Evolutionary conservation across 139 green algal genomes (phyloP).

Genomic region (Tetradesmus obliquus): DNA sequence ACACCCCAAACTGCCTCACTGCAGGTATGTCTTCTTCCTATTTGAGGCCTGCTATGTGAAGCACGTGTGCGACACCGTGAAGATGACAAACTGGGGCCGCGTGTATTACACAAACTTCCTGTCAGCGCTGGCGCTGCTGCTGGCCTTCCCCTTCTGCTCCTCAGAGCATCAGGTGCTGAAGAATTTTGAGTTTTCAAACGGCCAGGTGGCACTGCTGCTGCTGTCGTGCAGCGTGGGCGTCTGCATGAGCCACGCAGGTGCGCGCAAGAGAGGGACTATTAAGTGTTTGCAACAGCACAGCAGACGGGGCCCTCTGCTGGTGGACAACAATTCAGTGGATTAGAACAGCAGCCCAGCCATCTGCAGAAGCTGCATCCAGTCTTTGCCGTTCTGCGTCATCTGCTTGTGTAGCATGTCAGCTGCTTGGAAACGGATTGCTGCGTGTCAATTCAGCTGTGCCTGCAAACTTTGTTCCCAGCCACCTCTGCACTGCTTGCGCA

Average conservation of each 20-base stretch:
- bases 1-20: not conserved
- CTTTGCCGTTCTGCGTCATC: no score
- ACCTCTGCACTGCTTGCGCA: no score
- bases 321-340: no score
- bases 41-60: constrained; percentile 74
- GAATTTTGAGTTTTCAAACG: constrained; percentile 20
- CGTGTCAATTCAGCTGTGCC: no score
- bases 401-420: no score
- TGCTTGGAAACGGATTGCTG: no score
- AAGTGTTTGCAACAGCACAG: no score
- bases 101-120: constrained; percentile 65
- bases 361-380: no score
- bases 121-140: constrained; percentile 16
- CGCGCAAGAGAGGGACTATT: no score
- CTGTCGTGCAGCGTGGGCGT: constrained; percentile 75
- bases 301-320: no score
- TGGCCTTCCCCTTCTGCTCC: constrained; percentile 13
- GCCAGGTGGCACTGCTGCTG: constrained; percentile 47
- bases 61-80: constrained; percentile 66
- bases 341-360: no score
- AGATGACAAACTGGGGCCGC: constrained; percentile 69
- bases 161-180: constrained; percentile 39
- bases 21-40: constrained; percentile 58
- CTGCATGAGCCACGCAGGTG: constrained; percentile 69
- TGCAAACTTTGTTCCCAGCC: no score